Conservation (phyloP, 1,284 basidiomycete species). For the Farysia itapuensis region DNA sequence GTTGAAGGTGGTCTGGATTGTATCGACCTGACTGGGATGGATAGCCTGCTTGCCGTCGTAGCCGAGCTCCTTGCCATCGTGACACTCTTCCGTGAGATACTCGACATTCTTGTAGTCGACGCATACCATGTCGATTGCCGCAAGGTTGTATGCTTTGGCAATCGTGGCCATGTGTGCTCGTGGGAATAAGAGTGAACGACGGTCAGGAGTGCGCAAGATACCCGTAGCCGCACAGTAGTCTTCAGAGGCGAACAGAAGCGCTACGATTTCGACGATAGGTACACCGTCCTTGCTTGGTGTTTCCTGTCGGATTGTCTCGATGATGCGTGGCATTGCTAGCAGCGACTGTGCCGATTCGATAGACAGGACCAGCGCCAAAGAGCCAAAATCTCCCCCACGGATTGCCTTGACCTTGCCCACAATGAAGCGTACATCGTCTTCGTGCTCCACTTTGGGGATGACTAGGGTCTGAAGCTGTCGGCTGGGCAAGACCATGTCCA, state of each 20-base stretch:
- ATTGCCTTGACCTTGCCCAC: conserved; percentile 29
- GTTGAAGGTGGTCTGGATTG: conserved; percentile 76
- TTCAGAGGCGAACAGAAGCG: conserved; percentile 54
- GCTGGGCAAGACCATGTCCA: conserved; percentile 49
- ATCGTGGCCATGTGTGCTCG: conserved; percentile 81
- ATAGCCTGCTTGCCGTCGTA: conserved; percentile 73
- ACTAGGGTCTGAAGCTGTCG: conserved; percentile 45
- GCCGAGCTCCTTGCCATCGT: conserved; percentile 64
- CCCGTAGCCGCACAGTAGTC: conserved; percentile 76
- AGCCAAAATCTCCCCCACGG: conserved; percentile 1
- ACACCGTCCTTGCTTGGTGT: conserved; percentile 1
- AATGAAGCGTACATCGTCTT: conserved; percentile 41
- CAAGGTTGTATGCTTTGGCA: conserved; percentile 79
- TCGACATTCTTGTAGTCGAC: conserved; percentile 80
- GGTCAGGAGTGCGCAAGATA: conserved; percentile 74
- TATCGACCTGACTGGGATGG: conserved; percentile 80
- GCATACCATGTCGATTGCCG: conserved; percentile 83
- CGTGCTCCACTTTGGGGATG: conserved; percentile 53
- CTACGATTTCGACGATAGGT: conserved; percentile 17
- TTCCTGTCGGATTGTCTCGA: conserved; percentile 15
- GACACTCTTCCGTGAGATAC: conserved; percentile 73
- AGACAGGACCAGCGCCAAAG: conserved; percentile 45
- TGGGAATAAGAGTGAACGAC: conserved; percentile 78
- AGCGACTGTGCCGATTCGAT: conserved; percentile 51
- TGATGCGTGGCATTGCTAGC: conserved; percentile 41